A percentile compares a stretch with the other conserved stretches of the same genome.
phyloP scores from a whole-genome alignment of 2,329 filamentous ascomycete species.

The Colletotrichum chrysophilum region DNA sequence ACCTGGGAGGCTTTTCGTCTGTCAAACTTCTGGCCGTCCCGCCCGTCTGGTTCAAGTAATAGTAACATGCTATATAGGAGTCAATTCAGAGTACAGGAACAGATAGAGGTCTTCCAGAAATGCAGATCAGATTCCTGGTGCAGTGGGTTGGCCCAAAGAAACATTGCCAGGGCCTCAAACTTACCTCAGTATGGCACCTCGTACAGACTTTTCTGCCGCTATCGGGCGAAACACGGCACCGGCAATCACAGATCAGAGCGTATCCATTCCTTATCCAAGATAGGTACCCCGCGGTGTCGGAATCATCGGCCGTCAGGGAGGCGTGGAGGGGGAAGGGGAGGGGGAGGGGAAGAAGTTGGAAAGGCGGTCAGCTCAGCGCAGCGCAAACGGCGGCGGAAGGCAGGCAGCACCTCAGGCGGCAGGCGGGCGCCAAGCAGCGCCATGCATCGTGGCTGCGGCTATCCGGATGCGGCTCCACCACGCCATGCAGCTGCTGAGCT shows the following conservation, averaged over 20 bases:
- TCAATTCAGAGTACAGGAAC: background rate
- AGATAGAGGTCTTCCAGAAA: background rate
- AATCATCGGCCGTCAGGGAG: background rate
- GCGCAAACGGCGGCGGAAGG: background rate
- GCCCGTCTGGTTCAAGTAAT: background rate
- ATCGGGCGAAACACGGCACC: background rate
- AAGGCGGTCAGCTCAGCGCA: background rate
- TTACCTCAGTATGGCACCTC: background rate
- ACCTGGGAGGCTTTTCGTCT: background rate
- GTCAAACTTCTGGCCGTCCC: background rate
- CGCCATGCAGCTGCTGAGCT: background rate
- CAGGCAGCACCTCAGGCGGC: background rate
- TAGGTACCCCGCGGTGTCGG: background rate
- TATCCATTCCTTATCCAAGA: background rate
- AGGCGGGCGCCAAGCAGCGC: background rate
- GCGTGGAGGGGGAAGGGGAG: background rate
- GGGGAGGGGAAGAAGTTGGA: background rate
- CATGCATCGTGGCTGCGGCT: slow-evolving; percentile 5
- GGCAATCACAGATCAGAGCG: background rate
- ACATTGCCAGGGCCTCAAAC: background rate
- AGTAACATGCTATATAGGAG: background rate
- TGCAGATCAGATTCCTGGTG: background rate
- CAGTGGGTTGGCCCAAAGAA: background rate
- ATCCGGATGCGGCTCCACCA: slow-evolving; percentile 16
- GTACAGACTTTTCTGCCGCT: background rate